Conservation (phyloP, 495 filamentous ascomycete species). For the Penicillium egyptiacum region DNA sequence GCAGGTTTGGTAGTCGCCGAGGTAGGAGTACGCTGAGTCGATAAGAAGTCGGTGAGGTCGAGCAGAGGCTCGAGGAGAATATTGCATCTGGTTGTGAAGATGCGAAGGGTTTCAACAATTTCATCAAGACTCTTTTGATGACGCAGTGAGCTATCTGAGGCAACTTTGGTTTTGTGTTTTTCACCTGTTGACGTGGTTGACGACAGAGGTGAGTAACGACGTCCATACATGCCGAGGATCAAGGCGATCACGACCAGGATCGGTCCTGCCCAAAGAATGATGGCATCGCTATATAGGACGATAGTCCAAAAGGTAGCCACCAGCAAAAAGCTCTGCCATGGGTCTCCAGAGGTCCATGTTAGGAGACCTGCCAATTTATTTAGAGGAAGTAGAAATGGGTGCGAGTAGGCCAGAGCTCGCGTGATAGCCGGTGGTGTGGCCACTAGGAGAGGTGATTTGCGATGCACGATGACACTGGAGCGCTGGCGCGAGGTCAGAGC, state of each 20-base stretch:
- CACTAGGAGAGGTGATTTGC: conserved; percentile 89
- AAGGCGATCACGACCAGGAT: conserved; percentile 73
- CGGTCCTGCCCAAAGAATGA: conserved; percentile 79
- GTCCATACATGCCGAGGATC: conserved; percentile 88
- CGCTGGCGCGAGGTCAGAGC: conserved; percentile 72
- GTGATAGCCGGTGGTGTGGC: conserved; percentile 94
- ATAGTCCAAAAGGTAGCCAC: conserved; percentile 81
- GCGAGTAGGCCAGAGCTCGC: conserved; percentile 86
- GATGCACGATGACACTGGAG: conserved; percentile 90
- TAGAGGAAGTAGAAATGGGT: conserved; percentile 84
- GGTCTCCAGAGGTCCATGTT: conserved; percentile 89
- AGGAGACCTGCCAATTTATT: conserved; percentile 80
- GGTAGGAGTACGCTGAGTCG: conserved; percentile 85
- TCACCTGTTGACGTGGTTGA: conserved; percentile 74
- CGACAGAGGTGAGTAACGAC: conserved; percentile 86
- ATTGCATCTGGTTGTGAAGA: conserved; percentile 87
- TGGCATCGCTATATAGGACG: conserved; percentile 78
- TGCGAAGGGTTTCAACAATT: conserved; percentile 87
- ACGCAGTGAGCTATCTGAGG: conserved; percentile 60
- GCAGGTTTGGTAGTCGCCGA: conserved; percentile 91
- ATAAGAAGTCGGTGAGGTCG: conserved; percentile 87
- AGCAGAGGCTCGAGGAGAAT: conserved; percentile 86
- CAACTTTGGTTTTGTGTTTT: conserved; percentile 52
- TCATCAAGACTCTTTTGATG: conserved; percentile 90
- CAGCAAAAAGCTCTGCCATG: conserved; percentile 95